Evolutionary conservation across 2,329 filamentous ascomycete genomes (phyloP).

Genomic region (Venturia carpophila): DNA sequence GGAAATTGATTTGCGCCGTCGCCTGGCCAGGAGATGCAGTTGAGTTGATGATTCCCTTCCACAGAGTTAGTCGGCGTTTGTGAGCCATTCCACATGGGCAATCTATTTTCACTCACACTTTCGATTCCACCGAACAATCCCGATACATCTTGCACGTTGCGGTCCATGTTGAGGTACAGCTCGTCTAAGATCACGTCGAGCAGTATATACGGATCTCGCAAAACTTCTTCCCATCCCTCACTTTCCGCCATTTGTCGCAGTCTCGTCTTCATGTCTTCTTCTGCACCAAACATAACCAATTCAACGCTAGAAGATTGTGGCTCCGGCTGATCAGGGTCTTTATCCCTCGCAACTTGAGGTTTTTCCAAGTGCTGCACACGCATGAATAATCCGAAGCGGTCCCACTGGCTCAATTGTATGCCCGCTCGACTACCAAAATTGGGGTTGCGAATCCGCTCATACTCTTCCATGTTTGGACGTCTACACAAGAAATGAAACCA

Average conservation of each 20-base stretch:
- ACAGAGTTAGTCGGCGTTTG: neutral
- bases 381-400: neutral
- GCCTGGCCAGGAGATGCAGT: slow-evolving; percentile 22
- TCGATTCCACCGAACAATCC: slow-evolving; percentile 29
- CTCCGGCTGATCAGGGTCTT: neutral
- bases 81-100: neutral
- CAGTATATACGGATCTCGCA: slow-evolving; percentile 29
- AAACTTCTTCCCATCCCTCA: slow-evolving; percentile 23
- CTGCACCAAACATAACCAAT: slow-evolving; percentile 28
- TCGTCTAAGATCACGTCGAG: slow-evolving; percentile 29
- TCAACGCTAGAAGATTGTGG: slow-evolving; percentile 20
- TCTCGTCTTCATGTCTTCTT: slow-evolving; percentile 21
- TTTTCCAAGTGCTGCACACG: neutral
- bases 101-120: slow-evolving; percentile 22
- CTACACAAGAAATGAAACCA: slow-evolving; percentile 27
- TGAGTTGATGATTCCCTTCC: slow-evolving; percentile 24
- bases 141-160: slow-evolving; percentile 26
- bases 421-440: neutral
- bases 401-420: neutral
- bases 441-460: neutral
- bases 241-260: slow-evolving; percentile 21
- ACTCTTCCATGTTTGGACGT: slow-evolving; percentile 17
- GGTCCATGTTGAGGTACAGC: slow-evolving; percentile 28
- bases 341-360: neutral
- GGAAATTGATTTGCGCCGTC: slow-evolving; percentile 24